Evolutionary conservation across 768 basidiomycete species (phyloP), one percentile per base, ranked within the genome.

Genomic region (Kwoniella sp.): DNA sequence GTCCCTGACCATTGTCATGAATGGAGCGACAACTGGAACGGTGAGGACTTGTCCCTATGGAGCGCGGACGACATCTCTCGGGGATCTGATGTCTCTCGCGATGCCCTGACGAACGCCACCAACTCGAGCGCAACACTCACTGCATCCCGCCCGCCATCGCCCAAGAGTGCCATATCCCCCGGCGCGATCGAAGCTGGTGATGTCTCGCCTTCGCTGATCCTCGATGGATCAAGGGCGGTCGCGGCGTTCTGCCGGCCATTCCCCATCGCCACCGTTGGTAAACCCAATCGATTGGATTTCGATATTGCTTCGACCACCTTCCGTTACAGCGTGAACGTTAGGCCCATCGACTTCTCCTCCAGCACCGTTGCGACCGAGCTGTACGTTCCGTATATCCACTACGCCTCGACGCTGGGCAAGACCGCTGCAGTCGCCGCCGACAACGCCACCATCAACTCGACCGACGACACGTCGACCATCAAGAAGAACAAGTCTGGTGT

Each of bases 1-100:
- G 63, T 62, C 17, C 72, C 76, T 1, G 87, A 93, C 62, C 84
- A 84, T 66, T 79, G 78, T 22, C 89, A 96, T 67, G 77, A 81
- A 67, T 95, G 88, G 88, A 90, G 93, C 12, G 93, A 99, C 74
- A 84, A 84, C 0, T 99, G 92, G 93, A 92, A 96, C 71, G 82
- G 88, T 75, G 93, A 99, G 76, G 93, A 98, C 76, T 72, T 98
- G 53, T 89, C 87, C 59, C 57, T 98, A 12, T 96, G 88, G 88
- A 85, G 84, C 61, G 60, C 73, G 3, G 88, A 90, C 59, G 91
- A 96, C 69, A 56, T 83, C 0, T 20, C 32, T 20, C 49, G 44
- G 2, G 45, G 47, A 10, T 36, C 33, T 2, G 33, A 20, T 25
- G 28, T 6, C 17, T n/a, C 42, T 9, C 22, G 14, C 5, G 23